Evolutionary conservation across 2,329 filamentous ascomycete genomes (phyloP).

Genomic region (Dactylellina sp.): DNA sequence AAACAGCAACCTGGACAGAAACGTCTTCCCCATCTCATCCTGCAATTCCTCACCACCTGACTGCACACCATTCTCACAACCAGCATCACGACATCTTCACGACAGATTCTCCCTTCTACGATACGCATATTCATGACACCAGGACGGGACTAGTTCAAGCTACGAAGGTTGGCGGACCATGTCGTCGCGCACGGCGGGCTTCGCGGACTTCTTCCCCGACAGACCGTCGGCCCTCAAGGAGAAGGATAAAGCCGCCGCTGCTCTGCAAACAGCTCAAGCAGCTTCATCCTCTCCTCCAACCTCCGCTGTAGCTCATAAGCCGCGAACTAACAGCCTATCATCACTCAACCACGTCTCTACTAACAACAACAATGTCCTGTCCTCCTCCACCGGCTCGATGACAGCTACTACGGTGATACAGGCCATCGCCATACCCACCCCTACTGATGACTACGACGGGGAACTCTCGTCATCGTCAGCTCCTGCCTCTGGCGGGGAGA

Average conservation of each 20-base stretch:
- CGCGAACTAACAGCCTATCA: constrained; percentile 72
- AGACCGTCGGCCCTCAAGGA: constrained; percentile 73
- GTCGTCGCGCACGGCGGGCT: constrained; percentile 70
- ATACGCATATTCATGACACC: constrained; percentile 28
- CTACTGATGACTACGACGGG: constrained; percentile 54
- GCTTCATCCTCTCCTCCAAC: constrained; percentile 61
- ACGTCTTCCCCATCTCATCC: background rate
- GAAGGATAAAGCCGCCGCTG: constrained; percentile 55
- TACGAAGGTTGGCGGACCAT: constrained; percentile 60
- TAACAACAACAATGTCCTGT: background rate
- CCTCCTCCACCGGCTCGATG: background rate
- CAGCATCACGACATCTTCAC: background rate
- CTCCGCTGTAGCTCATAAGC: constrained; percentile 65
- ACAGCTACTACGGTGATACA: constrained; percentile 39
- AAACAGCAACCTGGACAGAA: background rate
- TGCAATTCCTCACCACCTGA: background rate
- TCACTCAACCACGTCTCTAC: constrained; percentile 64
- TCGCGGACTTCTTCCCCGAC: constrained; percentile 86
- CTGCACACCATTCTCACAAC: background rate
- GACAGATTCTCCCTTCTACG: background rate
- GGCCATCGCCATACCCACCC: constrained; percentile 54
- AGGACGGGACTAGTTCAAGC: constrained; percentile 37
- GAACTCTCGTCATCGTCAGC: constrained; percentile 42
- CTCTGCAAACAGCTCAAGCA: constrained; percentile 13
- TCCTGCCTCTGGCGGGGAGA: constrained; percentile 44